phyloP scores from a whole-genome alignment of 441 rosid genomes.

The Dalechampia spathulata region DNA sequence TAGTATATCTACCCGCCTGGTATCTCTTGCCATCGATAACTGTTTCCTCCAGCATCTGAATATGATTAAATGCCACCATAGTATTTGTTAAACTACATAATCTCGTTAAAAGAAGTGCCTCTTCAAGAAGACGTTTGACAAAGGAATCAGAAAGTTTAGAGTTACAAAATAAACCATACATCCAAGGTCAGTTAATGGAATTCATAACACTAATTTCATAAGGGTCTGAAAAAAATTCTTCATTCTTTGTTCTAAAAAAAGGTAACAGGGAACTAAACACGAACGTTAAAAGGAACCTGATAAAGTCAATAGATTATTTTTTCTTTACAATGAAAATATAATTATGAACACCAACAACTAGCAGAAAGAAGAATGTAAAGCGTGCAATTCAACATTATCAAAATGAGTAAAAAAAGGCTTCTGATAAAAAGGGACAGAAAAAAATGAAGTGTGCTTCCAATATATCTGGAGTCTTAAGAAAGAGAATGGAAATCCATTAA shows the following conservation, averaged over 20 bases:
- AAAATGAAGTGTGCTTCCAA: too few species aligned
- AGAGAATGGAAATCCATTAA: too few species aligned
- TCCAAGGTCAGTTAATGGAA: neutral
- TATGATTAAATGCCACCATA: slow-evolving; percentile 9
- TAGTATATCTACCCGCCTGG: slow-evolving; percentile 81
- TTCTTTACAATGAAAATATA: neutral
- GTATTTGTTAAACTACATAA: neutral
- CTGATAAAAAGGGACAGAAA: too few species aligned
- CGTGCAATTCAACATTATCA: too few species aligned
- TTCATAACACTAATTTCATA: neutral
- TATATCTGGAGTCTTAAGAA: too few species aligned
- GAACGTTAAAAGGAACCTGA: neutral
- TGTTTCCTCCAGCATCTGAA: slow-evolving; percentile 96
- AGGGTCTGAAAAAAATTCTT: neutral
- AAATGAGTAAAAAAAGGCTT: too few species aligned
- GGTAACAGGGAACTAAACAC: neutral
- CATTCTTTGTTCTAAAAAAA: neutral
- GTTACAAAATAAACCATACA: neutral
- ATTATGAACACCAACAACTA: too few species aligned
- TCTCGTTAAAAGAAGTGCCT: neutral
- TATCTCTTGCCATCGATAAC: slow-evolving; percentile 63
- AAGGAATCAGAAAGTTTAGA: too few species aligned
- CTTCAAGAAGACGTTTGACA: too few species aligned
- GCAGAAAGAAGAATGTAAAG: too few species aligned
- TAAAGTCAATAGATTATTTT: neutral